Evolutionary conservation across 2,329 filamentous ascomycete genomes (phyloP), one percentile per base, ranked within the genome.

Genomic region (Dichotomopilus funicola): DNA sequence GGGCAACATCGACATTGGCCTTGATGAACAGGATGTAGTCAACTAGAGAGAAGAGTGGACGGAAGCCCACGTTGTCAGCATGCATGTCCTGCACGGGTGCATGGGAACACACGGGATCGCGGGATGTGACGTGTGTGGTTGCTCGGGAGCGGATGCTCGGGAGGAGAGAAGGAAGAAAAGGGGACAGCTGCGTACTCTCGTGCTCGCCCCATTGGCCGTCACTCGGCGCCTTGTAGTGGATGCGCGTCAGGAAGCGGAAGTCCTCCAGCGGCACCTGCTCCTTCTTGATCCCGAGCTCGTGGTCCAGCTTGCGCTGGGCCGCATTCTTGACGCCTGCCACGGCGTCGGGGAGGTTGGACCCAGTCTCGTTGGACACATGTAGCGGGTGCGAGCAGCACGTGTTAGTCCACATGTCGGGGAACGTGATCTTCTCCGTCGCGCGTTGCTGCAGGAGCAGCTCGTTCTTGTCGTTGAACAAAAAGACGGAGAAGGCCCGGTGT

Each of bases 1-100:
- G 73, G 56, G 89, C 72, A 49, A 96, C 76, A 65, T 95, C 88
- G 56, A 97, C 92, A 61, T 95, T 87, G 56, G 90, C 88, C 77
- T 95, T 89, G 78, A 97, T 96, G 75, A 99, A 97, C 54, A 99
- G 84, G 63, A 99, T 99, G 73, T 99, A 99, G 73, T 99, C 94
- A 69, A 99, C 91, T 94, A 49, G 10, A 41, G 5, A 31, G 36
- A 55, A 2, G 19, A 27, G 19, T 27, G 19, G 19, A 27, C 19
- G 19, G 19, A 3, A 27, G 19, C 19, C 42, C 35, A 19, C 19
- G 10, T 13, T 43, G 57, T 61, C 42, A 63, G 59, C 55, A 50
- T 49, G n/a, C 48, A 12, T 19, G 4, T 37, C 9, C 36, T 42
- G 43, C 47, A 54, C 52, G 11, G 27, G n/a, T 38, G 40, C 45